Conservation (phyloP, 163 green algal species). For the Scenedesmus sp. region DNA sequence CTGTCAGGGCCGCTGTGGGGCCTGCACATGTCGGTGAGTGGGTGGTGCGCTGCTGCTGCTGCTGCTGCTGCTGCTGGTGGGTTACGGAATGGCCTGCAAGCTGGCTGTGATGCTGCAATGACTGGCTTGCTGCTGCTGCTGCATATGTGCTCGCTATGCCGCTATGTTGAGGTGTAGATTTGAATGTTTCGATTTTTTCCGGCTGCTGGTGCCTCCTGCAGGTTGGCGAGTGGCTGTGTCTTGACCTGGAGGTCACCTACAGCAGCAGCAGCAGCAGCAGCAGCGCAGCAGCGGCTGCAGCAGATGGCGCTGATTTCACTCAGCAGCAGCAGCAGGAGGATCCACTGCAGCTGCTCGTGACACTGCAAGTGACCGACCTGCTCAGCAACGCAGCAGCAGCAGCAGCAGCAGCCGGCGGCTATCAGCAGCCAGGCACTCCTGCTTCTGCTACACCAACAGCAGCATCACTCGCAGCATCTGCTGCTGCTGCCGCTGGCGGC, state of each 20-base stretch:
- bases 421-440: not conserved
- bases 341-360: not conserved
- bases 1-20: slow-evolving; percentile 29
- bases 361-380: slow-evolving; percentile 5
- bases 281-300: not conserved
- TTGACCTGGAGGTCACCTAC: slow-evolving; percentile 56
- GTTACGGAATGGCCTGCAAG: not conserved
- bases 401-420: not conserved
- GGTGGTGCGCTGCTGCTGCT: not conserved
- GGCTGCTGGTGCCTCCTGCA: not conserved
- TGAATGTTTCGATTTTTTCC: too few species aligned
- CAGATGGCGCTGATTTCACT: not conserved
- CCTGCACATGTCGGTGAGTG: slow-evolving; percentile 15
- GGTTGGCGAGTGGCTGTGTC: slow-evolving; percentile 53
- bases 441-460: not conserved
- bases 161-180: not conserved
- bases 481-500: not conserved
- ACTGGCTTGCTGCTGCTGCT: not conserved
- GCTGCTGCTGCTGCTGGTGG: not conserved
- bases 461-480: not conserved
- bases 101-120: not conserved
- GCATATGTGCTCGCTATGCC: not conserved
- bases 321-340: not conserved
- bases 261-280: not conserved
- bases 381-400: not conserved